These are phyloP conservation scores for Fusarium praegraminearum DNA, from an alignment of 2,329 filamentous ascomycete genomes.

Conservation along the genomic window DNA sequence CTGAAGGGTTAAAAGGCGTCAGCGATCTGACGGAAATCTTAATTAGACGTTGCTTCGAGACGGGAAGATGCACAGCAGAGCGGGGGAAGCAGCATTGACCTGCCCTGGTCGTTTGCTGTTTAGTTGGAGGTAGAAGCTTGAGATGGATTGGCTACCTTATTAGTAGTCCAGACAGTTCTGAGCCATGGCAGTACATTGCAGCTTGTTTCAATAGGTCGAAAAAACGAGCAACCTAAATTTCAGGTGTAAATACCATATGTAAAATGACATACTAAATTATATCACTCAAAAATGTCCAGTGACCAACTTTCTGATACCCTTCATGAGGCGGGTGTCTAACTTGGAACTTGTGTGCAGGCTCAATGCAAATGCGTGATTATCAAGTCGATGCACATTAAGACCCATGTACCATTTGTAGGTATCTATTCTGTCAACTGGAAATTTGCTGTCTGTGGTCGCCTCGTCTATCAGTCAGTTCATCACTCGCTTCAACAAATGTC, in stretches of 20 bases:
- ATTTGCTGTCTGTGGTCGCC: not conserved
- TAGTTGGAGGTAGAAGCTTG: constrained; percentile 18
- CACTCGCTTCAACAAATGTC: not conserved
- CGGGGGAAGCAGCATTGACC: constrained; percentile 43
- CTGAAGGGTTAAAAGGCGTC: not conserved
- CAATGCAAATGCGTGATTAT: not conserved
- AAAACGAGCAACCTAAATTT: not conserved
- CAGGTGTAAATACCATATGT: not conserved
- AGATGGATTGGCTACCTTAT: constrained; percentile 12
- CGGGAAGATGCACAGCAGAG: constrained; percentile 27
- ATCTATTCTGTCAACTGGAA: too few relatives aligned
- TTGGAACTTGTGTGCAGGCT: not conserved
- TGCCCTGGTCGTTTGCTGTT: constrained; percentile 14
- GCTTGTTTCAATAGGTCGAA: not conserved
- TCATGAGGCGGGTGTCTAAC: not conserved
- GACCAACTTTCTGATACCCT: not conserved
- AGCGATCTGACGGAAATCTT: not conserved
- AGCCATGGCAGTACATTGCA: not conserved
- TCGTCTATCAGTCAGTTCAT: not conserved
- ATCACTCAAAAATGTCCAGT: not conserved
- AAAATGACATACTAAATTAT: not conserved
- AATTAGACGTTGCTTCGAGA: constrained; percentile 1
- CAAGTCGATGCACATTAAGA: not conserved
- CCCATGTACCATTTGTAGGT: not conserved
- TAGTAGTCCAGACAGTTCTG: not conserved